Evolutionary conservation across 306 rosid species (phyloP), one percentile per base, ranked within the genome.

Genomic region (Quercus wislizeni): DNA sequence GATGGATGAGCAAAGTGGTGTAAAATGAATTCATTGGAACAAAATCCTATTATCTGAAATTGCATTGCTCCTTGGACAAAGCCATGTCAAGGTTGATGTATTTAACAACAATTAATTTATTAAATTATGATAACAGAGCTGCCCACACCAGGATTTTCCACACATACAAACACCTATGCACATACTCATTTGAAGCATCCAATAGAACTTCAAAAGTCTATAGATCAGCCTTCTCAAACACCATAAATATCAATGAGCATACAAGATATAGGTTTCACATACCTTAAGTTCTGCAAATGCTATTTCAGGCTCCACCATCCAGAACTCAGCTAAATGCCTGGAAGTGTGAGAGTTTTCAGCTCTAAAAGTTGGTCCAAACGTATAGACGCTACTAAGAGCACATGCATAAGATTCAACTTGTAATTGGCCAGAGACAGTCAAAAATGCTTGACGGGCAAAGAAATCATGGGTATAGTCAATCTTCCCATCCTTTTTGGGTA

Each of bases 261-360:
- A 49, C 41, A 49, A 69, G 69, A 62, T 57, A 54, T 55, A 57
- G 55, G 75, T 49, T 75, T 19, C 57, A 65, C 38, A 38, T 76
- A 96, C 99, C 97, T 89, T 75, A 72, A 96, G 84, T 6, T 93
- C 99, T 5, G 99, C 97, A 90, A 96, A 93, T 2, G 99, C 99
- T 76, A 96, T 83, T 88, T 96, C 99, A 33, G 99, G 99, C 78
- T 96, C 98, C 65, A 96, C 97, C 99, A 96, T 96, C 99, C 99
- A 96, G 85, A 96, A 96, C 74, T 96, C 99, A 17, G 99, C 96
- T 85, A 96, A 80, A 90, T 96, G 99, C 88, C 99, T 90, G 5
- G 99, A 81, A 64, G 99, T 93, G 81, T 96, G 99, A 83, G 99
- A 96, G 62, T 96, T 81, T 90, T 96, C 99, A 1, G 99, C 99